phyloP scores from a whole-genome alignment of 495 filamentous ascomycete species.

The Podospora didyma region DNA sequence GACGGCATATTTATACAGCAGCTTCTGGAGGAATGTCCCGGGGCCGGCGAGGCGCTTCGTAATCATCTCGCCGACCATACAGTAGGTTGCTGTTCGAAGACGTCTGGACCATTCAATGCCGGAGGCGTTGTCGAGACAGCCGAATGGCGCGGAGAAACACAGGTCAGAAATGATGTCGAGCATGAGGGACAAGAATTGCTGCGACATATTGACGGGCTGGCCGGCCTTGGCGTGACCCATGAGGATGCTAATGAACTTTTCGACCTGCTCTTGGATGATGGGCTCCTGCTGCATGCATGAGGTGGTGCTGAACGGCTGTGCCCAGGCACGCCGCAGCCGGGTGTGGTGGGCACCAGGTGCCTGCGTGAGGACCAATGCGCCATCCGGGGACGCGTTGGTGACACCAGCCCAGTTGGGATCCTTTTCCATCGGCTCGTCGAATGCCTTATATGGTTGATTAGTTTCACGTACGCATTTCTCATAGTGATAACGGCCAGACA shows the following conservation, averaged over 20 bases:
- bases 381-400: conserved; percentile 1
- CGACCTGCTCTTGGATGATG: conserved; percentile 34
- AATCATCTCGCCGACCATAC: conserved; percentile 16
- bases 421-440: conserved; percentile 31
- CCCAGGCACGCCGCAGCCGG: conserved; percentile 46
- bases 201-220: conserved; percentile 36
- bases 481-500: no score
- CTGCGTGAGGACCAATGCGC: conserved; percentile 10
- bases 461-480: no score
- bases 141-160: conserved; percentile 54
- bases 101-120: conserved; percentile 21
- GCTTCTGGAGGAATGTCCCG: conserved; percentile 17
- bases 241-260: conserved; percentile 22
- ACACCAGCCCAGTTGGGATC: conserved; percentile 42
- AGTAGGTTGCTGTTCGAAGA: conserved; percentile 10
- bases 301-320: conserved; percentile 45
- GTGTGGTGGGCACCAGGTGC: conserved; percentile 33
- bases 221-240: conserved; percentile 6
- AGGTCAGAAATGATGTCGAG: conserved; percentile 63
- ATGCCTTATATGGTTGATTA: no score
- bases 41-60: conserved; percentile 20
- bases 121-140: conserved; percentile 42
- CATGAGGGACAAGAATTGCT: conserved; percentile 46
- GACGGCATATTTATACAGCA: conserved; percentile 10
- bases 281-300: conserved; percentile 40